Conservation (phyloP, 2,329 filamentous ascomycete genomes). For the Fusarium concolor region DNA sequence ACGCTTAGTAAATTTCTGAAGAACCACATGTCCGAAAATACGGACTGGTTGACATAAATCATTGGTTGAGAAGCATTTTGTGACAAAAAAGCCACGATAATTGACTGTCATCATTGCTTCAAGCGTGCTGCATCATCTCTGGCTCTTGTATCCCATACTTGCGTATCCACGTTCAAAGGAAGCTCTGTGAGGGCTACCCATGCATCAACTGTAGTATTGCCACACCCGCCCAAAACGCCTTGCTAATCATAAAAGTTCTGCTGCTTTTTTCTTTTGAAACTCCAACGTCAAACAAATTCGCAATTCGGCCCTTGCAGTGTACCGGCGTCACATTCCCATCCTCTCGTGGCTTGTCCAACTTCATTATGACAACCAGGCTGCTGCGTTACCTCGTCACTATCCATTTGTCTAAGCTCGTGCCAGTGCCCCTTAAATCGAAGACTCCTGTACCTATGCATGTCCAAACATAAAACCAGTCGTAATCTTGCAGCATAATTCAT, state of each 20-base stretch:
- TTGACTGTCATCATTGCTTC: not conserved
- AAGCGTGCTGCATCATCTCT: not conserved
- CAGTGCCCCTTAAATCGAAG: conserved; percentile 15
- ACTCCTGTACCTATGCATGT: conserved; percentile 33
- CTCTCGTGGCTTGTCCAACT: conserved; percentile 6
- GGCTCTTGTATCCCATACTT: conserved; percentile 4
- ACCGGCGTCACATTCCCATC: not conserved
- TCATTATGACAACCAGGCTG: conserved; percentile 10
- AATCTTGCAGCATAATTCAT: not conserved
- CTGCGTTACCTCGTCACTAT: not conserved
- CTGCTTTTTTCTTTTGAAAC: conserved; percentile 10
- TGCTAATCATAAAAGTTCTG: conserved; percentile 34
- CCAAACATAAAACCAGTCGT: conserved; percentile 17
- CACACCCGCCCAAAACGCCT: conserved; percentile 36
- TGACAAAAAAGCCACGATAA: not conserved
- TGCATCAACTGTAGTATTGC: conserved; percentile 13
- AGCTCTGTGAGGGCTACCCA: conserved; percentile 10
- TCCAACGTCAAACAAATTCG: not conserved
- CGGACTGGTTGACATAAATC: not conserved
- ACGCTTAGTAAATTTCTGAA: not conserved
- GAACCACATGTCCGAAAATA: not conserved
- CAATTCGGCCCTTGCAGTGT: not conserved
- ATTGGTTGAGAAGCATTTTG: not conserved
- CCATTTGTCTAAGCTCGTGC: not conserved
- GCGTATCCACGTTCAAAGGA: conserved; percentile 12